phyloP scores from a whole-genome alignment of 1,139 yeast genomes.

The Yamadazyma friedrichii region DNA sequence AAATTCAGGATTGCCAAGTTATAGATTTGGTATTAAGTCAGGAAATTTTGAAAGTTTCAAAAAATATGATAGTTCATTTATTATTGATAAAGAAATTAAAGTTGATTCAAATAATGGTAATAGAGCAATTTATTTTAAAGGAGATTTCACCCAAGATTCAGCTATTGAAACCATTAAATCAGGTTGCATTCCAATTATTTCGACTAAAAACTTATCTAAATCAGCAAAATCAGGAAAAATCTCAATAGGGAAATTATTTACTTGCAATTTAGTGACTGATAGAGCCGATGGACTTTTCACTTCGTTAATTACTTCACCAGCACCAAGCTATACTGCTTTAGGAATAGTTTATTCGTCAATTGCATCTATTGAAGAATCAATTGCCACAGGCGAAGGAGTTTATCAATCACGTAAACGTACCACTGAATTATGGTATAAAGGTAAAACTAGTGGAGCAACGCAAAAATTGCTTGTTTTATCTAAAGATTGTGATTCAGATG shows the following conservation, averaged over 20 bases:
- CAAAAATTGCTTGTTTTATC: slow-evolving; percentile 68
- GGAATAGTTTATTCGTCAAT: slow-evolving; percentile 90
- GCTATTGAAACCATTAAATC: slow-evolving; percentile 30
- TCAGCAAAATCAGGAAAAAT: slow-evolving; percentile 32
- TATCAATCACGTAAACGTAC: slow-evolving; percentile 88
- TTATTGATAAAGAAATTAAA: slow-evolving; percentile 19
- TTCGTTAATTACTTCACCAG: slow-evolving; percentile 75
- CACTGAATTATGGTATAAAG: slow-evolving; percentile 90
- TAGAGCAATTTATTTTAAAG: slow-evolving; percentile 36
- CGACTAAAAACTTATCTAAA: slow-evolving; percentile 40
- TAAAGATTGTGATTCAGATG: slow-evolving; percentile 90
- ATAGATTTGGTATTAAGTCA: slow-evolving; percentile 50
- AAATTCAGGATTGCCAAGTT: slow-evolving; percentile 59
- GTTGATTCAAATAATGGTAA: slow-evolving; percentile 32
- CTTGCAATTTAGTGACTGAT: slow-evolving; percentile 69
- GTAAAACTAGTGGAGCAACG: slow-evolving; percentile 92
- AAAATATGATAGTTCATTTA: slow-evolving; percentile 23
- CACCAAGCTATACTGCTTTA: slow-evolving; percentile 53
- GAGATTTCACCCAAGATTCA: slow-evolving; percentile 21
- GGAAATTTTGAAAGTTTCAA: slow-evolving; percentile 12
- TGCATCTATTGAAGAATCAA: slow-evolving; percentile 79
- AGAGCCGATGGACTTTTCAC: slow-evolving; percentile 84
- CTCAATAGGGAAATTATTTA: slow-evolving; percentile 51
- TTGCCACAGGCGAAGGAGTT: slow-evolving; percentile 81
- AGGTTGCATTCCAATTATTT: slow-evolving; percentile 51